Conservation (phyloP, 2,329 filamentous ascomycete species). For the Alternaria gansuensis region DNA sequence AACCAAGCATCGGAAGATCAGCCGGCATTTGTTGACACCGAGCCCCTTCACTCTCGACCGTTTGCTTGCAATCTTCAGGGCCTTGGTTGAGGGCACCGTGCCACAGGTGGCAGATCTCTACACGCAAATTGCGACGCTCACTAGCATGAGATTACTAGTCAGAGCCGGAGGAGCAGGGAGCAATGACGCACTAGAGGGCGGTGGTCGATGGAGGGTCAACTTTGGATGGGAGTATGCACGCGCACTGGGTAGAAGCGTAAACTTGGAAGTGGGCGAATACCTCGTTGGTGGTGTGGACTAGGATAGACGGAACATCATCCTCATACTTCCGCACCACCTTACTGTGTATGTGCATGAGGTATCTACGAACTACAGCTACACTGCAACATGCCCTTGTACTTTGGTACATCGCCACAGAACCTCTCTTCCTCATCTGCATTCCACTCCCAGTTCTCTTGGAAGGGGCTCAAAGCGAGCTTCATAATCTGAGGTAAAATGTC, state of each 20-base stretch:
- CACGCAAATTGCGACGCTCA: constrained; percentile 72
- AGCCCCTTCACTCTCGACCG: constrained; percentile 80
- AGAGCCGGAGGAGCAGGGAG: constrained; percentile 65
- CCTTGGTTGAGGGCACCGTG: constrained; percentile 63
- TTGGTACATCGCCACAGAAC: constrained; percentile 87
- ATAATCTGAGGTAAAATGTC: constrained; percentile 80
- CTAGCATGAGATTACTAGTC: constrained; percentile 73
- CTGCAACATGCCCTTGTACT: constrained; percentile 80
- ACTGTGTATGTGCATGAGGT: background rate
- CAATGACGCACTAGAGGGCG: constrained; percentile 71
- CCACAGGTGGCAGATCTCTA: constrained; percentile 59
- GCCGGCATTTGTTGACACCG: constrained; percentile 78
- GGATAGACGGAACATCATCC: too few relatives aligned
- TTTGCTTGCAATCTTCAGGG: constrained; percentile 78
- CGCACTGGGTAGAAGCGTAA: constrained; percentile 74
- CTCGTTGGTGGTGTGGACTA: constrained; percentile 50
- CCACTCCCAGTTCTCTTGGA: constrained; percentile 77
- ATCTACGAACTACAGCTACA: constrained; percentile 86
- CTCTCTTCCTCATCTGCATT: constrained; percentile 78
- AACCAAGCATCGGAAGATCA: constrained; percentile 73
- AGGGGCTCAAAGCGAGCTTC: constrained; percentile 84
- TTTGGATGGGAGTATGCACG: constrained; percentile 80
- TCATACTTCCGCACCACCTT: background rate
- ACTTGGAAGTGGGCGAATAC: constrained; percentile 79
- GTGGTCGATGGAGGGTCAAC: constrained; percentile 79